A percentile compares a stretch with the other conserved stretches of the same genome.
Evolutionary conservation across 116 monocot species (phyloP).

Genomic region (Iris pallida): DNA sequence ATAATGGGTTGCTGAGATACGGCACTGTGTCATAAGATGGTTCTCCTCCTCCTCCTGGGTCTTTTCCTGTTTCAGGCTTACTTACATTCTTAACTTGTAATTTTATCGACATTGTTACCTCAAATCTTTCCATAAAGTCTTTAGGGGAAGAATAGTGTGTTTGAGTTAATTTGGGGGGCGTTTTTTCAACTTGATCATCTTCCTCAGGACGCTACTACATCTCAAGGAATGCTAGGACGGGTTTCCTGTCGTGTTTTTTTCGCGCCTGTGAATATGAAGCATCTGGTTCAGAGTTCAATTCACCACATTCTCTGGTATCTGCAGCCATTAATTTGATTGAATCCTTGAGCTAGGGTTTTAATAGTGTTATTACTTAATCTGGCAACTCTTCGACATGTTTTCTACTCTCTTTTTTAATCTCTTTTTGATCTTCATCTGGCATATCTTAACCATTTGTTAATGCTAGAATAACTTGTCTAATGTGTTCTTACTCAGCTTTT

Average conservation of each 20-base stretch:
- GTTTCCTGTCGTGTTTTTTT: not conserved
- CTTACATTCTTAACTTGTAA: constrained; percentile 6
- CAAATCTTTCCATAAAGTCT: not conserved
- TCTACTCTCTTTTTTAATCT: no score
- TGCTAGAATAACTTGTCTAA: no score
- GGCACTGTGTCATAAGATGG: not conserved
- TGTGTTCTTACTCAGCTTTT: no score
- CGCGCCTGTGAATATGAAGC: not conserved
- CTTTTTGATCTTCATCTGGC: no score
- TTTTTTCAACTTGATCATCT: not conserved
- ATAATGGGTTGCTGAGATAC: constrained; percentile 74
- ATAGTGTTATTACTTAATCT: no score
- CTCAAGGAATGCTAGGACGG: not conserved
- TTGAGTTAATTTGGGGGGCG: not conserved
- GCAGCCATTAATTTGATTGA: no score
- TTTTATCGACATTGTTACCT: not conserved
- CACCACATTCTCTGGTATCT: not conserved
- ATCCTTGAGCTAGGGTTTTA: no score
- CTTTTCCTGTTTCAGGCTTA: not conserved
- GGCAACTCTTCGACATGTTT: no score
- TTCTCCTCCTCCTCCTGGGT: not conserved
- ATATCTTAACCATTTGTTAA: no score
- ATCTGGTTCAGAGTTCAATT: not conserved
- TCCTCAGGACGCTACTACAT: not conserved
- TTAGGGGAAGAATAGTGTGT: not conserved